A percentile compares a stretch with the other conserved stretches of the same genome.
Evolutionary conservation across 345 rosid species (phyloP).

Genomic region (Eucalyptus marginata): DNA sequence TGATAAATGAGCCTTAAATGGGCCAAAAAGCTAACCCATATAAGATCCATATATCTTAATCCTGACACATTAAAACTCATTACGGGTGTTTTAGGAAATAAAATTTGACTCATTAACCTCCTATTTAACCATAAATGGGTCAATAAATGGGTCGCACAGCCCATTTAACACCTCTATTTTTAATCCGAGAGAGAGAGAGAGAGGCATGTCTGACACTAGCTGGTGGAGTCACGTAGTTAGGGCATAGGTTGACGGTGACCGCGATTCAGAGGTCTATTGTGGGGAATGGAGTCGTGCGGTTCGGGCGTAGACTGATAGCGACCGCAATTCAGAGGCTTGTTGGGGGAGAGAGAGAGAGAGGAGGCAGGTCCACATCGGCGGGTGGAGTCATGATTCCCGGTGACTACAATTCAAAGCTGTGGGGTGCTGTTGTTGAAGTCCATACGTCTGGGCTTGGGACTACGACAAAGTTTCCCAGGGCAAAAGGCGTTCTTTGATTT

Average conservation of each 20-base stretch:
- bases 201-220: not conserved
- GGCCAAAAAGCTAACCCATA: no score
- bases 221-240: not conserved
- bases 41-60: no score
- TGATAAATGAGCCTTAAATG: no score
- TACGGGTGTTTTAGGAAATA: no score
- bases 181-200: no score
- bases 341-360: no score
- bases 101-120: no score
- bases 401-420: not conserved
- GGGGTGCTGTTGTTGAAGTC: not conserved
- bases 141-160: no score
- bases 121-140: no score
- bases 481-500: not conserved
- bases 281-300: not conserved
- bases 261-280: not conserved
- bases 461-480: not conserved
- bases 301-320: not conserved
- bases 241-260: not conserved
- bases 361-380: no score
- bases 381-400: not conserved
- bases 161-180: no score
- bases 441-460: not conserved
- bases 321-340: not conserved
- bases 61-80: no score